Evolutionary conservation across 805 yeast genomes (phyloP).

Genomic region (Naumovozyma dairenensis): DNA sequence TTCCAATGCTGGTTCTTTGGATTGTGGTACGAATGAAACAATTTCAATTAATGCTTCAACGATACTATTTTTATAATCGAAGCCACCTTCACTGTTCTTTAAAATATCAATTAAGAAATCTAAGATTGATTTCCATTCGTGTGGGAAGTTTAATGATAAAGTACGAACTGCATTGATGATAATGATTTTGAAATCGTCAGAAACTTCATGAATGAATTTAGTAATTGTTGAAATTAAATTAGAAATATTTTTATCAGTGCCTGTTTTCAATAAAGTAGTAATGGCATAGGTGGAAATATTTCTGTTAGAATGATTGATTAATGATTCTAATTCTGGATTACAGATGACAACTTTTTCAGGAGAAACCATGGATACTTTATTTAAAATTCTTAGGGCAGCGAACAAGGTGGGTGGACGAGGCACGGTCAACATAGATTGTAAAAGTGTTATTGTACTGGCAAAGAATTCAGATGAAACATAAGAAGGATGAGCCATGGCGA

Average conservation of each 20-base stretch:
- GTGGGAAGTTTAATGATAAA: constrained; percentile 85
- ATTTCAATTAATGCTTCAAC: constrained; percentile 90
- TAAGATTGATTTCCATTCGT: constrained; percentile 75
- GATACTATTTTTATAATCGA: constrained; percentile 72
- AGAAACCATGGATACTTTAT: constrained; percentile 68
- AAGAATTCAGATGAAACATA: constrained; percentile 55
- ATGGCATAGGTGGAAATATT: constrained; percentile 94
- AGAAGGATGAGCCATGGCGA: constrained; percentile 44
- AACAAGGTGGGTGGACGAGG: constrained; percentile 87
- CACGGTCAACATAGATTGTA: constrained; percentile 70
- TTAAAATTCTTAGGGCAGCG: constrained; percentile 85
- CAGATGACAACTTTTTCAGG: constrained; percentile 75
- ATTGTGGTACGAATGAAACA: constrained; percentile 75
- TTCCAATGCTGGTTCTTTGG: constrained; percentile 74
- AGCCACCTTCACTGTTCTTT: constrained; percentile 80
- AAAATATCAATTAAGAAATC: constrained; percentile 72
- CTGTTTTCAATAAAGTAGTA: constrained; percentile 90
- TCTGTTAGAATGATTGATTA: constrained; percentile 82
- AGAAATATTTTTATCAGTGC: constrained; percentile 83
- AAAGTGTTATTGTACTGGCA: constrained; percentile 58
- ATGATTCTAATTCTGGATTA: constrained; percentile 74
- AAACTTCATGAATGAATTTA: constrained; percentile 81
- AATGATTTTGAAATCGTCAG: constrained; percentile 91
- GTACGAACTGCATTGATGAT: constrained; percentile 93
- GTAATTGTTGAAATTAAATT: constrained; percentile 80